A percentile compares a stretch with the other conserved stretches of the same genome.
Evolutionary conservation across 2,329 filamentous ascomycete species (phyloP).

Genomic region (Alternaria consortialis): DNA sequence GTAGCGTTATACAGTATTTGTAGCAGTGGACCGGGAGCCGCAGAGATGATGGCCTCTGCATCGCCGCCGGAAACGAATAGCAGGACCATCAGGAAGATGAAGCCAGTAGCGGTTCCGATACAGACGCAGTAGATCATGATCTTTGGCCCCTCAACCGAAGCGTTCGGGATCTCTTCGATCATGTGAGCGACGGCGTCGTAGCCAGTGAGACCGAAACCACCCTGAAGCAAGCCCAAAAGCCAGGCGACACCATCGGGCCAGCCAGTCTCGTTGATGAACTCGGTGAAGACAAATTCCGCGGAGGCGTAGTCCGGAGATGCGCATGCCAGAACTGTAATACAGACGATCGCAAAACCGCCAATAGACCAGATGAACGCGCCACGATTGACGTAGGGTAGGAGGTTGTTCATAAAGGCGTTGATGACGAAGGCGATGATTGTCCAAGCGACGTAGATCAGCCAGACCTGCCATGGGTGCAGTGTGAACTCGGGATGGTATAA

Average conservation of each 20-base stretch:
- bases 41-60: conserved; percentile 64
- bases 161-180: conserved; percentile 68
- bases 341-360: conserved; percentile 73
- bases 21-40: conserved; percentile 66
- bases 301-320: conserved; percentile 71
- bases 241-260: conserved; percentile 74
- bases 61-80: conserved; percentile 69
- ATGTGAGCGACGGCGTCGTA: conserved; percentile 65
- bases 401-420: conserved; percentile 70
- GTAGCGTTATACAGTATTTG: conserved; percentile 72
- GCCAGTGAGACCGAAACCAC: conserved; percentile 63
- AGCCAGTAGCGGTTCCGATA: conserved; percentile 70
- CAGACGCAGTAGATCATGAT: conserved; percentile 72
- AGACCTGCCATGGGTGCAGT: conserved; percentile 73
- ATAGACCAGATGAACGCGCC: conserved; percentile 76
- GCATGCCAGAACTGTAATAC: conserved; percentile 72
- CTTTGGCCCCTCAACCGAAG: conserved; percentile 67
- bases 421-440: conserved; percentile 68
- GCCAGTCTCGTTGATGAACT: conserved; percentile 73
- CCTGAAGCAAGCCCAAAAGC: conserved; percentile 62
- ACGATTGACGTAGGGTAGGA: conserved; percentile 73
- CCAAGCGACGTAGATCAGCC: conserved; percentile 74
- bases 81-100: conserved; percentile 68
- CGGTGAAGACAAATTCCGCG: conserved; percentile 70
- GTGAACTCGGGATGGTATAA: conserved; percentile 68